Percentiles rank a stretch among this genome's conserved stretches.
phyloP scores from a whole-genome alignment of 768 basidiomycete genomes.

The Saitozyma podzolica region DNA sequence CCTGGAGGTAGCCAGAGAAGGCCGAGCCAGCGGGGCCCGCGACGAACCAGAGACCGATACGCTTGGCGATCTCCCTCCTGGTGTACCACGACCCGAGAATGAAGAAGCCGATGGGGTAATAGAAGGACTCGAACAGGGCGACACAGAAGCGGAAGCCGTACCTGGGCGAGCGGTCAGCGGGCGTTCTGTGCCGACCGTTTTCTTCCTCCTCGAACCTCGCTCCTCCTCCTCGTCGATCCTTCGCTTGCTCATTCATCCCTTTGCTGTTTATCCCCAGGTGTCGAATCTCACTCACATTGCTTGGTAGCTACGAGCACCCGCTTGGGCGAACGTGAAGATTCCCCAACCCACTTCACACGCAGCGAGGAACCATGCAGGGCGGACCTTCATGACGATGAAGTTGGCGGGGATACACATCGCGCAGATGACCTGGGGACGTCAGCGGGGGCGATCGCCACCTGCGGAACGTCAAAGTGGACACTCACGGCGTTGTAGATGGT shows the following conservation, averaged over 20 bases:
- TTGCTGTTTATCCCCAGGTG: no score
- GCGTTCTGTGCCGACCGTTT: no score
- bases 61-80: constrained; percentile 26
- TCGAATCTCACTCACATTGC: no score
- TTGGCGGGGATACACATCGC: constrained; percentile 12
- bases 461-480: background rate
- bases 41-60: constrained; percentile 26
- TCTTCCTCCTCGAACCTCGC: no score
- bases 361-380: constrained; percentile 8
- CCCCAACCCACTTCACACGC: constrained; percentile 24
- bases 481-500: constrained; percentile 24
- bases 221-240: no score
- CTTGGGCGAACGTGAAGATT: constrained; percentile 32
- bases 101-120: constrained; percentile 23
- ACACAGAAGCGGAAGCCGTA: constrained; percentile 24
- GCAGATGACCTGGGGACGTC: no score
- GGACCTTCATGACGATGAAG: constrained; percentile 21
- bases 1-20: constrained; percentile 24
- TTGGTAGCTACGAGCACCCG: constrained; percentile 11
- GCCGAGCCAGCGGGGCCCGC: constrained; percentile 14
- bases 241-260: no score
- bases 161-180: background rate
- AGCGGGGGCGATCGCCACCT: no score
- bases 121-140: constrained; percentile 24
- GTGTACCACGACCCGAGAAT: constrained; percentile 29